phyloP scores from a whole-genome alignment of 306 rosid species.

The Prunus fruticosa region DNA sequence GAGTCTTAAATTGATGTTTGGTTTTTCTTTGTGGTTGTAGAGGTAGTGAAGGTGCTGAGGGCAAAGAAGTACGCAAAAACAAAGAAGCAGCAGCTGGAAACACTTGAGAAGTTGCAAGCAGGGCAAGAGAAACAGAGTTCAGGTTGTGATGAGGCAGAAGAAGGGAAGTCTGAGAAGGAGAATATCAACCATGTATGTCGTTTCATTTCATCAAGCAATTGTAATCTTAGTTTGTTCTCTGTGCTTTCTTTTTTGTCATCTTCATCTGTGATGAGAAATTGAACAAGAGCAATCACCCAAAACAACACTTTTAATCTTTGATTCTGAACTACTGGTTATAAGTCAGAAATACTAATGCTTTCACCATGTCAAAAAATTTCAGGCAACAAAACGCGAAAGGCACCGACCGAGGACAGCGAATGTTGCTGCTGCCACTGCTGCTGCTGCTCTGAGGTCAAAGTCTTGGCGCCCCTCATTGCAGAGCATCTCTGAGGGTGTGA shows the following conservation, averaged over 20 bases:
- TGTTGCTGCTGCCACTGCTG: slow-evolving; percentile 42
- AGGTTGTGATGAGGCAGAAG: slow-evolving; percentile 39
- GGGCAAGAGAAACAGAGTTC: slow-evolving; percentile 32
- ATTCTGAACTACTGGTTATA: not conserved
- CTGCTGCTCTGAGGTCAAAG: slow-evolving; percentile 50
- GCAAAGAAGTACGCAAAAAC: slow-evolving; percentile 82
- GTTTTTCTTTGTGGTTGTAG: slow-evolving; percentile 37
- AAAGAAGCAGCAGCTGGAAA: slow-evolving; percentile 51
- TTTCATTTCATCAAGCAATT: slow-evolving; percentile 5
- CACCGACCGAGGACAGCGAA: slow-evolving; percentile 44
- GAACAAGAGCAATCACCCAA: not conserved
- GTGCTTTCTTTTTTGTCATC: no score
- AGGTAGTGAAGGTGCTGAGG: slow-evolving; percentile 82
- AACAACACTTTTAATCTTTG: not conserved
- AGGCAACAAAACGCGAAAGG: slow-evolving; percentile 66
- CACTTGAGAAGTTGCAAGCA: slow-evolving; percentile 27
- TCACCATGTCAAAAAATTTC: slow-evolving; percentile 21
- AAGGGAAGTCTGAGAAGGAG: slow-evolving; percentile 32
- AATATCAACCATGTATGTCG: slow-evolving; percentile 51
- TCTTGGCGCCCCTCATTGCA: slow-evolving; percentile 91
- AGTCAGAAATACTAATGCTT: not conserved
- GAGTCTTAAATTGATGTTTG: not conserved
- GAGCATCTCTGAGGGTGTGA: slow-evolving; percentile 76
- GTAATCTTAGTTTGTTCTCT: not conserved
- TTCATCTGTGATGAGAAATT: no score